Base-by-base conservation (phyloP, 768 basidiomycete species). In the Tylopilus rubrobrunneus region DNA sequence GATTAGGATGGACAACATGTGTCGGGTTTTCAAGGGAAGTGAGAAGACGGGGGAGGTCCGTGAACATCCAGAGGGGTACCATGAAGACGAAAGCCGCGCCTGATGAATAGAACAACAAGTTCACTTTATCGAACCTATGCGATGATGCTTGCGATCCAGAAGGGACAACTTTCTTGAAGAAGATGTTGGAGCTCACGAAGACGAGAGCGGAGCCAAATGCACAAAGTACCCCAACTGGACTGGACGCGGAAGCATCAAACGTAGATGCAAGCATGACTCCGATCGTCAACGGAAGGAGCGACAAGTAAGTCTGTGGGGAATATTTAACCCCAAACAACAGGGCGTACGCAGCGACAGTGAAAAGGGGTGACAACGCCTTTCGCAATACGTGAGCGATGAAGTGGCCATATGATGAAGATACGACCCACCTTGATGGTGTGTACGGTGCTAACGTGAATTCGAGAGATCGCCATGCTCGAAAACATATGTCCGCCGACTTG, bases 81-180 rank as follows among this genome's bases (percentile, higher is more conserved):
- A 98, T 99, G 59, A 98, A 77, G 40, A 92, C 55, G 74, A 99
- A 98, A 1, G 97, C 97, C 78, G 92, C 88, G 52, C 90, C 78
- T 3, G 92, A 92, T 3, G 96, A 97, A 73, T 96, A 99, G 62
- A 97, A 82, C 25, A 99, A 76, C 10, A 99, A 78, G 72, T 98
- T 98, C 63, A 98, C 81, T 76, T 98, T 98, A 79, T 99, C 97
- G 33, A 99, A 81, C 71, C 92, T 93, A 67, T 88, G 87, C 4
- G 80, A 71, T 21, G 75, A 73, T 5, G 73, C 64, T 49, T 78
- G 78, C 8, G 81, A 77, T 43, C 66, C 62, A 23, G 75, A 69
- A 2, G 97, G 97, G 81, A 99, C 87, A 58, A 98, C 86, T 76
- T 96, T 98, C 74, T 99, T 99, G 81, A 96, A 98, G 71, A 95